phyloP scores from a whole-genome alignment of 106 monocot species.

The Allium cepa region DNA sequence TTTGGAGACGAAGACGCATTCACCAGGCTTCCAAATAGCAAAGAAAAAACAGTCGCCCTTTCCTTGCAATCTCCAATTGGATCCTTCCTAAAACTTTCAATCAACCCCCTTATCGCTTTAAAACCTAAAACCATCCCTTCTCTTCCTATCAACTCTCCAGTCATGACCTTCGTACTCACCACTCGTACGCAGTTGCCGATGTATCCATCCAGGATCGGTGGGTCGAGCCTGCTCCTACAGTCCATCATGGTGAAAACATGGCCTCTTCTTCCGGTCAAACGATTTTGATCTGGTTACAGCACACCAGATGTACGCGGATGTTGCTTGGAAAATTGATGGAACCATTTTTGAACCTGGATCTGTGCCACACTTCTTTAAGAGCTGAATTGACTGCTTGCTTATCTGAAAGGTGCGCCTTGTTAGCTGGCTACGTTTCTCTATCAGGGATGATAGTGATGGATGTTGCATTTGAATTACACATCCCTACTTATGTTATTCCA shows the following conservation, averaged over 20 bases:
- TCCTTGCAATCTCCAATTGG: not conserved
- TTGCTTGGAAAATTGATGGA: not conserved
- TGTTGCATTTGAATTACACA: not conserved
- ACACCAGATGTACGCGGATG: not conserved
- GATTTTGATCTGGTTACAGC: not conserved
- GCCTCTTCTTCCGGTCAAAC: not conserved
- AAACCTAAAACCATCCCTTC: not conserved
- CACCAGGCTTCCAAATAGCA: not conserved
- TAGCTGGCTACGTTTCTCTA: not conserved
- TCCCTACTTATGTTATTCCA: not conserved
- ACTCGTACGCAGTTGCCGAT: not conserved
- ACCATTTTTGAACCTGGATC: not conserved
- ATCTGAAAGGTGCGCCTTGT: not conserved
- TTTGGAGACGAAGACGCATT: not conserved
- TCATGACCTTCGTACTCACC: not conserved
- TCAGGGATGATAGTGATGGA: not conserved
- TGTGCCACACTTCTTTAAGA: not conserved
- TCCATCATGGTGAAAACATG: not conserved
- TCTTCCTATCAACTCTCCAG: not conserved
- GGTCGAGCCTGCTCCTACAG: constrained; percentile 2
- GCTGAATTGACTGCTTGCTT: not conserved
- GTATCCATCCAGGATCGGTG: not conserved
- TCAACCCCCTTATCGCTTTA: not conserved
- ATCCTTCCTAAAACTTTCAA: not conserved
- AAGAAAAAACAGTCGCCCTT: not conserved